phyloP scores from a whole-genome alignment of 2,329 filamentous ascomycete species.

The Zalaria obscura region DNA sequence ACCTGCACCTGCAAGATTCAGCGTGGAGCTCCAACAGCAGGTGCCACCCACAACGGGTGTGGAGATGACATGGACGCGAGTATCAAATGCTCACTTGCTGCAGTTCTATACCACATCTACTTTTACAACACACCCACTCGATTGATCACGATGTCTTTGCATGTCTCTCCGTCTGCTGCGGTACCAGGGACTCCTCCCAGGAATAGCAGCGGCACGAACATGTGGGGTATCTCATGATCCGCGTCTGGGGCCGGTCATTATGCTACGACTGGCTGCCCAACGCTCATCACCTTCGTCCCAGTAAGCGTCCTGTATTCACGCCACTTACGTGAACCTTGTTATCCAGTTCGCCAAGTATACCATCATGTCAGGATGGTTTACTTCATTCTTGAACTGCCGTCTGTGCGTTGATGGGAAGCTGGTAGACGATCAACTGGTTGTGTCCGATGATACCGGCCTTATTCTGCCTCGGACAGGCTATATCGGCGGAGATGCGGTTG shows the following conservation, averaged over 20 bases:
- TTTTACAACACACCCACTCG: too few relatives aligned
- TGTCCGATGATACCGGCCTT: conserved; percentile 29
- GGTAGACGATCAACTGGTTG: conserved; percentile 28
- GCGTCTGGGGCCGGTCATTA: conserved; percentile 1
- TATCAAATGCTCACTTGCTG: background rate
- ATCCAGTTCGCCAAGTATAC: too few relatives aligned
- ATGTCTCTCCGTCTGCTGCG: too few relatives aligned
- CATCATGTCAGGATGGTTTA: conserved; percentile 23
- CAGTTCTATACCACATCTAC: too few relatives aligned
- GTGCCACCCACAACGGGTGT: background rate
- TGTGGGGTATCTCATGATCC: background rate
- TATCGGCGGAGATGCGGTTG: conserved; percentile 29
- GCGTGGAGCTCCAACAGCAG: background rate
- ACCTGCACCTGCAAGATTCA: too few relatives aligned
- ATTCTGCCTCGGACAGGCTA: conserved; percentile 28
- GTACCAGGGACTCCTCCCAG: too few relatives aligned
- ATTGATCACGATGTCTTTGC: too few relatives aligned
- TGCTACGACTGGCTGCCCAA: background rate
- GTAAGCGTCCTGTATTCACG: background rate
- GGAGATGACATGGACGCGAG: background rate
- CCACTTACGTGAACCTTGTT: background rate
- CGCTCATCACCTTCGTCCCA: background rate
- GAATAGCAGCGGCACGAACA: too few relatives aligned
- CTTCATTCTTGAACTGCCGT: conserved; percentile 31
- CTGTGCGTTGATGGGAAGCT: conserved; percentile 29